Evolutionary conservation across 2,329 filamentous ascomycete species (phyloP).

Genomic region (Ophiocordyceps australis): DNA sequence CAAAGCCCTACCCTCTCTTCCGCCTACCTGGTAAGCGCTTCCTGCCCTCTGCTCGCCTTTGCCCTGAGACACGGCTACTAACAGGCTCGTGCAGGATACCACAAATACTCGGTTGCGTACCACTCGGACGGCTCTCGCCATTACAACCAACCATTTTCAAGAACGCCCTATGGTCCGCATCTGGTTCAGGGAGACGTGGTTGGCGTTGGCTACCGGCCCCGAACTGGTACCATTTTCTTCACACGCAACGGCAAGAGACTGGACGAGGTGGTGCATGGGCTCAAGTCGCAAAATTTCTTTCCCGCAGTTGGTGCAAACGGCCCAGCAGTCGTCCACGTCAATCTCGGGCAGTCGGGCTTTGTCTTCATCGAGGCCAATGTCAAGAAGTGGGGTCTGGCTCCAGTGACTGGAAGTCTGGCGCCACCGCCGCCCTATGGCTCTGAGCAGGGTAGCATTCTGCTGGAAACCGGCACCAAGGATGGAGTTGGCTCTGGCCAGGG

Average conservation of each 20-base stretch:
- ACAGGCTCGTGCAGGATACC: constrained; percentile 40
- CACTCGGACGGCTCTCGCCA: constrained; percentile 72
- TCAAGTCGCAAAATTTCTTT: constrained; percentile 95
- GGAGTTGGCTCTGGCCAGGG: constrained; percentile 26
- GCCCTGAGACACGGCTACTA: neutral
- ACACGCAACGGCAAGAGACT: constrained; percentile 95
- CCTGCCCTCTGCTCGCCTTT: constrained; percentile 1
- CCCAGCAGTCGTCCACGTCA: constrained; percentile 83
- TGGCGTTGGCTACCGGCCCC: constrained; percentile 84
- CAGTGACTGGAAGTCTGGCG: constrained; percentile 86
- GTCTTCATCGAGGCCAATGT: constrained; percentile 99
- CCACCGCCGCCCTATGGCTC: constrained; percentile 93
- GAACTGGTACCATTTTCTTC: constrained; percentile 92
- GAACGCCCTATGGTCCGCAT: constrained; percentile 63
- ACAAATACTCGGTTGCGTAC: constrained; percentile 86
- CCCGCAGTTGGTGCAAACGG: constrained; percentile 93
- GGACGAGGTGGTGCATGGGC: constrained; percentile 81
- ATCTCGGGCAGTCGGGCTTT: constrained; percentile 94
- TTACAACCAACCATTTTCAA: constrained; percentile 80
- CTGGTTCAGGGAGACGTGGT: constrained; percentile 91
- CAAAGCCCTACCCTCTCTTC: constrained; percentile 93
- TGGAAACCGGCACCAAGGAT: constrained; percentile 64
- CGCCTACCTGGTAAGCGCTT: constrained; percentile 61
- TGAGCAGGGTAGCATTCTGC: constrained; percentile 87
- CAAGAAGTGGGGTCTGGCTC: constrained; percentile 97